Percentiles rank a stretch among this genome's conserved stretches.
Evolutionary conservation across 306 rosid species (phyloP).

Genomic region (Sicyos baderoa): DNA sequence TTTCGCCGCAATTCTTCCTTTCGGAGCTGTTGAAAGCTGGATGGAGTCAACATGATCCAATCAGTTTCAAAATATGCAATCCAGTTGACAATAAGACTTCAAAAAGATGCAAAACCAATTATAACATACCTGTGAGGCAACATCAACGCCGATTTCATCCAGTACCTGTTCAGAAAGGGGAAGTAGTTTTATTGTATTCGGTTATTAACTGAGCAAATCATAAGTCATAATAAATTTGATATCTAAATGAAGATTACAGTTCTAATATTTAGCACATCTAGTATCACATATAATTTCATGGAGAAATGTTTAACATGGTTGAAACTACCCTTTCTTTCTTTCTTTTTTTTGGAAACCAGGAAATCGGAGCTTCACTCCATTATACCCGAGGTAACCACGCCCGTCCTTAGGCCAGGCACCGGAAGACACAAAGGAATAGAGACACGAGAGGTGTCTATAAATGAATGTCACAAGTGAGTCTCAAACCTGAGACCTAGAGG

Average conservation of each 20-base stretch:
- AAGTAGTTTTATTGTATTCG: background rate
- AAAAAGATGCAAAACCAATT: conserved; percentile 14
- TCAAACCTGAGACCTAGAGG: too few relatives aligned
- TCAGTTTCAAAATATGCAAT: conserved; percentile 31
- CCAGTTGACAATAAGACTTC: conserved; percentile 6
- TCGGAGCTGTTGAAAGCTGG: conserved; percentile 92
- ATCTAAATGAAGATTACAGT: background rate
- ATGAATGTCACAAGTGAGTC: too few relatives aligned
- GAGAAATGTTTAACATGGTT: background rate
- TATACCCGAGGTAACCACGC: too few relatives aligned
- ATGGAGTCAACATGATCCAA: conserved; percentile 23
- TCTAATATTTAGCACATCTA: background rate
- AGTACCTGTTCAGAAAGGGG: conserved; percentile 49
- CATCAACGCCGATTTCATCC: conserved; percentile 92
- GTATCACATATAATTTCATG: background rate
- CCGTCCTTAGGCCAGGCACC: too few relatives aligned
- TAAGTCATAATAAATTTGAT: background rate
- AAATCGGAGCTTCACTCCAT: too few relatives aligned
- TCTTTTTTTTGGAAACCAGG: too few relatives aligned
- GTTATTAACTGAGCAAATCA: background rate
- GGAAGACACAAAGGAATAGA: too few relatives aligned
- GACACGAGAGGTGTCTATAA: too few relatives aligned
- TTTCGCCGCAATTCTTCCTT: conserved; percentile 69
- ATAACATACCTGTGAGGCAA: conserved; percentile 79
- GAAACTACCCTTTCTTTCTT: too few relatives aligned